Percentiles rank a stretch among this genome's conserved stretches.
These are phyloP conservation scores for Endoconidiophora laricicola DNA, from an alignment of 2,329 filamentous ascomycete species.

Conservation along the genomic window DNA sequence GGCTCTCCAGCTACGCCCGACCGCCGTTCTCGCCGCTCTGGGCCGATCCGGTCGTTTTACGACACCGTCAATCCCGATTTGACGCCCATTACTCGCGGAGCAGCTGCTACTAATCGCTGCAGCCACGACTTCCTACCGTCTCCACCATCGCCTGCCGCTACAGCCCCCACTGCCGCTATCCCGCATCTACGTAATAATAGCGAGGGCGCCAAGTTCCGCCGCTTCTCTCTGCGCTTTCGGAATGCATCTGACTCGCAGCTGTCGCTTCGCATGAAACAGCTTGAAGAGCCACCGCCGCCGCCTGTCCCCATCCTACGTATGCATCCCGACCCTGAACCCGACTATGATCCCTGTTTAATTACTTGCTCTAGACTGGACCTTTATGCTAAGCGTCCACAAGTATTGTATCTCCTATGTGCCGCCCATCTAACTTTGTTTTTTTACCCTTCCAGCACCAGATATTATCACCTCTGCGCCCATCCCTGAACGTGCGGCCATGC, in stretches of 20 bases:
- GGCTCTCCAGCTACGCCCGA: background rate
- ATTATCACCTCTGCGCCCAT: conserved; percentile 92
- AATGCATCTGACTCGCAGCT: conserved; percentile 89
- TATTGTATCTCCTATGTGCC: background rate
- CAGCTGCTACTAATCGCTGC: conserved; percentile 14
- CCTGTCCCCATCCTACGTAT: conserved; percentile 40
- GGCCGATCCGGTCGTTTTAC: background rate
- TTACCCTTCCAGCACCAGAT: conserved; percentile 33
- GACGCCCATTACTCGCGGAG: conserved; percentile 15
- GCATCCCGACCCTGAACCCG: conserved; percentile 8
- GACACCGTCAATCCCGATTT: conserved; percentile 8
- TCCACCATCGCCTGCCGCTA: conserved; percentile 1
- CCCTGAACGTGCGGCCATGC: conserved; percentile 36
- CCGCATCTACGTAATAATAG: background rate
- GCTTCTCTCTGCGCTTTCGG: conserved; percentile 63
- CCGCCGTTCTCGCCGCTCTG: background rate
- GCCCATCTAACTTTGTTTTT: background rate
- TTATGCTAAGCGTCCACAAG: background rate
- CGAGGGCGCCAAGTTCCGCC: conserved; percentile 33
- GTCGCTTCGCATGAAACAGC: conserved; percentile 56
- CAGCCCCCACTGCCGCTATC: conserved; percentile 13
- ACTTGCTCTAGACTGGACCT: background rate
- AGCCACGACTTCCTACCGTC: conserved; percentile 11
- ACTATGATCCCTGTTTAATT: no score
- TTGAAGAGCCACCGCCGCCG: conserved; percentile 36